phyloP scores from a whole-genome alignment of 208 protist genomes.

The Endotrypanum monterogeii region DNA sequence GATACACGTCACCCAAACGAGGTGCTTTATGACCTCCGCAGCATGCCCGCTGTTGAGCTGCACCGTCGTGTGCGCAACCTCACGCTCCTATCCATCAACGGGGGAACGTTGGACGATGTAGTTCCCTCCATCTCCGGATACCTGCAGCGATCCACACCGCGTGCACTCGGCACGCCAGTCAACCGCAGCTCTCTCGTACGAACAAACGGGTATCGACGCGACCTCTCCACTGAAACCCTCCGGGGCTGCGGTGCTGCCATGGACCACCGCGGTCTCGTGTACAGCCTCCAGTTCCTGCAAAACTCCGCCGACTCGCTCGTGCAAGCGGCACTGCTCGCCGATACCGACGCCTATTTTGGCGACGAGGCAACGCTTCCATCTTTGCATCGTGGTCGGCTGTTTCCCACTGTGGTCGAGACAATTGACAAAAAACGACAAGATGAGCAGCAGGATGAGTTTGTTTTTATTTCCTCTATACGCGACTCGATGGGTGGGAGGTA shows the following conservation, averaged over 20 bases:
- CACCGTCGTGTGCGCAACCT: conserved; percentile 40
- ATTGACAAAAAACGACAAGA: conserved; percentile 20
- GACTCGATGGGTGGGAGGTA: conserved; percentile 33
- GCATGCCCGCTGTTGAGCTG: conserved; percentile 32
- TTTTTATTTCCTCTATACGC: conserved; percentile 34
- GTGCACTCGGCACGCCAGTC: conserved; percentile 15
- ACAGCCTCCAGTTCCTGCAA: conserved; percentile 67
- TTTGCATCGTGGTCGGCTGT: conserved; percentile 43
- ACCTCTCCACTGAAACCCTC: conserved; percentile 71
- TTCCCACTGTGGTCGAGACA: conserved; percentile 65
- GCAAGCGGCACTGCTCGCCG: conserved; percentile 47
- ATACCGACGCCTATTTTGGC: conserved; percentile 41
- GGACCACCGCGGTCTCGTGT: conserved; percentile 81
- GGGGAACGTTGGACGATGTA: conserved; percentile 75
- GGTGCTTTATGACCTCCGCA: conserved; percentile 37
- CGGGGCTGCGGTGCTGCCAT: conserved; percentile 64
- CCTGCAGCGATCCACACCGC: conserved; percentile 52
- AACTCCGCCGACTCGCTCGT: conserved; percentile 60
- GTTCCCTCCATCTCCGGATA: conserved; percentile 56
- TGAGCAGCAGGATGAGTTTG: conserved; percentile 24
- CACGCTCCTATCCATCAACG: conserved; percentile 60
- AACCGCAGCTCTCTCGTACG: conserved; percentile 18
- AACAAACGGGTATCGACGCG: conserved; percentile 39
- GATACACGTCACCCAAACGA: conserved; percentile 20
- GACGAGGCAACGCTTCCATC: conserved; percentile 34